Base-by-base conservation (phyloP, 257 asterid species). In the Fraxinus americana region DNA sequence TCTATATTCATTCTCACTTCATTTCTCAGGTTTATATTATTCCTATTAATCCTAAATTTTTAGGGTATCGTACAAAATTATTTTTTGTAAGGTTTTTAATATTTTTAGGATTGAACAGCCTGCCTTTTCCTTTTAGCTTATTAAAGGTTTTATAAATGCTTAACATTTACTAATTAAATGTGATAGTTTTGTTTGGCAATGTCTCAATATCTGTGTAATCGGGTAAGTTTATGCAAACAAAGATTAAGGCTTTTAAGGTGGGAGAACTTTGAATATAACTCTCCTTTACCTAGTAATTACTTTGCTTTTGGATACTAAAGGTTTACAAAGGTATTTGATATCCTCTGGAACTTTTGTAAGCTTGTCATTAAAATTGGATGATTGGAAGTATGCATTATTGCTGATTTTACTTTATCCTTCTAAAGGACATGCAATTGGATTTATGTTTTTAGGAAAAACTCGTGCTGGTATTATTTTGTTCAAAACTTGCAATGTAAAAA, bases 261-360 rank as follows among this genome's bases (percentile, higher is more conserved):
- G 3, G 7, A 52, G 23, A 16, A 17, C 61, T 52, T 52, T 52
- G 61, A 52, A 52, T 52, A 14, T 52, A 16, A 14, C 21, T 19
- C 61, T 52, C 52, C 11, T 43, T 50, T 50, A 16, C 61, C 61
- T 13, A 50, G 61, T 50, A 50, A 21, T 14, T 17, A 50, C 17
- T 50, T 50, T 50, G n/a, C 23, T 50, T 50, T 50, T 52, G 23
- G 61, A 52, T 52, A 52, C 9, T 52, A 19, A 52, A 52, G 61
- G 21, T 16, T 52, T 52, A 14, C 7, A 19, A 52, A 52, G 61
- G 7, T 52, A 52, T 9, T 52, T 52, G 61, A 2, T 17, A 52
- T 79, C 29, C 32, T 69, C 39, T 32, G 39, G 27, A 48, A 66
- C 23, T 48, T 70, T 54, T 59, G 16, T 77, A 75, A 35, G 21